A percentile compares a stretch with the other conserved stretches of the same genome.
Conservation (phyloP, 495 filamentous ascomycete species). For the Cenococcum geophilum region DNA sequence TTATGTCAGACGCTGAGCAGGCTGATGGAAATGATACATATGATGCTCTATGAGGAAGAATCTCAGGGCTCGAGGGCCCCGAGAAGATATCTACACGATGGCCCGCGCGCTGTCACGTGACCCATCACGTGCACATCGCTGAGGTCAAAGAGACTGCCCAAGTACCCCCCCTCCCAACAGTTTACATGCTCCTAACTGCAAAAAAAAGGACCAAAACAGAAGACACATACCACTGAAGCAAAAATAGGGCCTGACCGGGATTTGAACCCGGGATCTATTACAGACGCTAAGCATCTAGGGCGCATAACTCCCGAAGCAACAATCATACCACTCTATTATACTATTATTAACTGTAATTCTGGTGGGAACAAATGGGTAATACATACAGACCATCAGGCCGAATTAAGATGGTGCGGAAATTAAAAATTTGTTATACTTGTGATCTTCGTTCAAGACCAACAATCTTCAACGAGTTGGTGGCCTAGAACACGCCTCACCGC, state of each 20-base stretch:
- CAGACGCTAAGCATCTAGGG: conserved; percentile 20
- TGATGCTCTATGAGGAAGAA: too few relatives aligned
- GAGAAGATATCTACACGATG: too few relatives aligned
- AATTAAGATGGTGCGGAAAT: background rate
- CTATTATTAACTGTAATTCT: background rate
- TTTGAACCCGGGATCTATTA: conserved; percentile 31
- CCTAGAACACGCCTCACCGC: too few relatives aligned
- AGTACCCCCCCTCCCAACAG: too few relatives aligned
- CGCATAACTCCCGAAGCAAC: conserved; percentile 26
- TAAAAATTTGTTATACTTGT: background rate
- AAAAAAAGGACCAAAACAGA: too few relatives aligned
- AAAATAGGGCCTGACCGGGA: conserved; percentile 25
- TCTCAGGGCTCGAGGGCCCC: too few relatives aligned
- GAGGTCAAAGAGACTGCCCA: too few relatives aligned
- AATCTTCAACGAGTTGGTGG: background rate
- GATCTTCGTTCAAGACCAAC: background rate
- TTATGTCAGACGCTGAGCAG: too few relatives aligned
- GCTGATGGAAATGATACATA: too few relatives aligned
- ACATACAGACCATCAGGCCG: conserved; percentile 6
- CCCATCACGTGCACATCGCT: too few relatives aligned
- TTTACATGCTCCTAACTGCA: too few relatives aligned
- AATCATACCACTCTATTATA: conserved; percentile 27
- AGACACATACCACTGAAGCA: conserved; percentile 1
- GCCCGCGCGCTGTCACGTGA: too few relatives aligned
- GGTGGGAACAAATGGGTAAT: background rate